Evolutionary conservation across 495 filamentous ascomycete genomes (phyloP), one percentile per base, ranked within the genome.

Genomic region (Xylaria venustula): DNA sequence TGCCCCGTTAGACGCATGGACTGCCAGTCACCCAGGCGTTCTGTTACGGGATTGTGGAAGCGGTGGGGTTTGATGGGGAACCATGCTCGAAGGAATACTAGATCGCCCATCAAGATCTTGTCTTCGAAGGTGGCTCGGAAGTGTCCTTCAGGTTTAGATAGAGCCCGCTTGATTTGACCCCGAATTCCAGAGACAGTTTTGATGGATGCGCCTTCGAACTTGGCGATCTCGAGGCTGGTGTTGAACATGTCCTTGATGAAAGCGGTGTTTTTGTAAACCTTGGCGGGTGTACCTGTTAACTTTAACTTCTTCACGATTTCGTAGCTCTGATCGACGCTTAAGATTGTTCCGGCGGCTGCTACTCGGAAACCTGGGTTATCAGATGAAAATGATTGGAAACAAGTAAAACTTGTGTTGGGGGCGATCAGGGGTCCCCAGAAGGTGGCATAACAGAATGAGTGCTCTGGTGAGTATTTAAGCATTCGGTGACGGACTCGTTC

Each of bases 291-390:
- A 63, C 92, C 92, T 15, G 91, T 95, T 26, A 98, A 83, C 72
- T 98, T 98, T 67, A 98, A 86, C 80, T 98, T 98, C 82, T 98
- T 98, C 68, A 98, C 95, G 64, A 98, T 97, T 68, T 97, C 93
- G 0, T 90, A 90, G 45, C 87, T 89, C 72, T 97, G 91, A 69
- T 98, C 94, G 11, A 98, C 95, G 66, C 86, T 90, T 49, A 96
- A 73, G 15, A 98, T 92, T 2, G 93, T 92, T 36, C 94, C 94
- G 6, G 93, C 97, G 8, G 94, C 94, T 3, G 94, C 89, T 50
- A 98, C 88, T 23, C 94, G 88, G 82, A 98, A 98, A 15, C 91
- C 91, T 0, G 93, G 91, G 52, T 85, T 93, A 65, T 90, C 87
- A 62, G 91, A 88, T 0, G 90, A 93, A 70, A 98, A 90, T 2